Evolutionary conservation across 2,329 filamentous ascomycete genomes (phyloP).

Genomic region (Cyphellophora europaea): DNA sequence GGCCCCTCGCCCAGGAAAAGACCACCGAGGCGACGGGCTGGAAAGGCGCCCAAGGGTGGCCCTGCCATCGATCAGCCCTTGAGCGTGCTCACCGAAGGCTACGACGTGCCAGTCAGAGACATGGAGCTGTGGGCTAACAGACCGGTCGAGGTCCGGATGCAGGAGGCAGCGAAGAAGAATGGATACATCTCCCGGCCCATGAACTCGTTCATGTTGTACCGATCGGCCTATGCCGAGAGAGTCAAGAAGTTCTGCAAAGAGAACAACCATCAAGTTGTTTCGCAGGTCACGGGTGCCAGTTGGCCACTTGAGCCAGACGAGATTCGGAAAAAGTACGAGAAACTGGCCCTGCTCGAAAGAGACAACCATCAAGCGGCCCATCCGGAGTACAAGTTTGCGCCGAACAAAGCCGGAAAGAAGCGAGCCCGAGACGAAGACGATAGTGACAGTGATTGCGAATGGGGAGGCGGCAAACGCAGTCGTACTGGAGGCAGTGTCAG

Average conservation of each 20-base stretch:
- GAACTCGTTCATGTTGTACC: conserved; percentile 98
- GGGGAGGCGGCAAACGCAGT: conserved; percentile 17
- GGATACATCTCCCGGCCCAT: conserved; percentile 84
- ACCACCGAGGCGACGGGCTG: conserved; percentile 16
- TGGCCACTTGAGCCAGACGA: conserved; percentile 74
- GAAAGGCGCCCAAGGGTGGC: conserved; percentile 11
- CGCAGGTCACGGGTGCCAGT: conserved; percentile 72
- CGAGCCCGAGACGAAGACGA: conserved; percentile 27
- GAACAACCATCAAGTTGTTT: conserved; percentile 91
- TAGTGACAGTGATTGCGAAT: conserved; percentile 23
- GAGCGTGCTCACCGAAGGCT: conserved; percentile 59
- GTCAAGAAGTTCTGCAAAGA: conserved; percentile 72
- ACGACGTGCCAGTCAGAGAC: conserved; percentile 58
- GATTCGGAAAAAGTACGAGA: conserved; percentile 65
- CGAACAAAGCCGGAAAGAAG: conserved; percentile 58
- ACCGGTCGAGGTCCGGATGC: conserved; percentile 52
- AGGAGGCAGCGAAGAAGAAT: conserved; percentile 61
- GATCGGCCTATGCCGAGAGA: conserved; percentile 80
- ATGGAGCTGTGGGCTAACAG: conserved; percentile 75
- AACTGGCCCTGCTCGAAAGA: conserved; percentile 70
- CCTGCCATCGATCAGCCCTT: conserved; percentile 52
- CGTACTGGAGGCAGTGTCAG: conserved; percentile 8
- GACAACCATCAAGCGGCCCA: conserved; percentile 77
- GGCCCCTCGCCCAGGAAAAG: conserved; percentile 23
- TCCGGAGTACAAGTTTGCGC: conserved; percentile 89